phyloP scores from a whole-genome alignment of 176 grass and related monocot species.

The Carex parvula region DNA sequence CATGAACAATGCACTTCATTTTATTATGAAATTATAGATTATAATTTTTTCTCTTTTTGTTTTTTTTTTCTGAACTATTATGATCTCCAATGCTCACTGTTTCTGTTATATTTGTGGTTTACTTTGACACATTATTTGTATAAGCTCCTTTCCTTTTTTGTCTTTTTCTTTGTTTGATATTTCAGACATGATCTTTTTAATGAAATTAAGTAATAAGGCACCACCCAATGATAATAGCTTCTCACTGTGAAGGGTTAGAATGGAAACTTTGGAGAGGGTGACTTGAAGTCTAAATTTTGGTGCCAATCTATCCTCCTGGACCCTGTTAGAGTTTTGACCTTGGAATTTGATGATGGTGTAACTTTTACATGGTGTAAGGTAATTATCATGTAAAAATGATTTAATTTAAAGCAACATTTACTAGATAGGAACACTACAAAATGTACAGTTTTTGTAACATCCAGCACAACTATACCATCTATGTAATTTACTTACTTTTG shows the following conservation, averaged over 20 bases:
- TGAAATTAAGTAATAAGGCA: constrained; percentile 78
- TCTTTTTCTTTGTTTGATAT: constrained; percentile 24
- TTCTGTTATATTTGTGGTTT: constrained; percentile 15
- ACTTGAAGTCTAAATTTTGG: constrained; percentile 95
- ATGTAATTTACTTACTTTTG: no score
- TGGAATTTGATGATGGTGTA: constrained; percentile 97
- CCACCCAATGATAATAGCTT: constrained; percentile 96
- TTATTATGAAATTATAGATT: not conserved
- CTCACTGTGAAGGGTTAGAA: constrained; percentile 90
- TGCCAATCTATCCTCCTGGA: constrained; percentile 92
- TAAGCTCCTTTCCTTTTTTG: constrained; percentile 21
- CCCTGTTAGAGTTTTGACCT: constrained; percentile 75
- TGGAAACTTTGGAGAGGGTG: constrained; percentile 96
- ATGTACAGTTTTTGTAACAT: no score
- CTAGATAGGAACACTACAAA: not conserved
- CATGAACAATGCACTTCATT: not conserved
- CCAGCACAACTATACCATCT: no score
- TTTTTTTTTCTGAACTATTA: not conserved
- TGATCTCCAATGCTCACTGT: not conserved
- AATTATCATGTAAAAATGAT: constrained; percentile 12
- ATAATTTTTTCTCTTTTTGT: not conserved
- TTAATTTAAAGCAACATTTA: not conserved
- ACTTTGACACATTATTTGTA: not conserved
- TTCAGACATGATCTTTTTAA: not conserved
- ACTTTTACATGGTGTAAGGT: constrained; percentile 93